Conservation (phyloP, 371 early-diverging fungal species). For the Lichtheimia ornata region DNA sequence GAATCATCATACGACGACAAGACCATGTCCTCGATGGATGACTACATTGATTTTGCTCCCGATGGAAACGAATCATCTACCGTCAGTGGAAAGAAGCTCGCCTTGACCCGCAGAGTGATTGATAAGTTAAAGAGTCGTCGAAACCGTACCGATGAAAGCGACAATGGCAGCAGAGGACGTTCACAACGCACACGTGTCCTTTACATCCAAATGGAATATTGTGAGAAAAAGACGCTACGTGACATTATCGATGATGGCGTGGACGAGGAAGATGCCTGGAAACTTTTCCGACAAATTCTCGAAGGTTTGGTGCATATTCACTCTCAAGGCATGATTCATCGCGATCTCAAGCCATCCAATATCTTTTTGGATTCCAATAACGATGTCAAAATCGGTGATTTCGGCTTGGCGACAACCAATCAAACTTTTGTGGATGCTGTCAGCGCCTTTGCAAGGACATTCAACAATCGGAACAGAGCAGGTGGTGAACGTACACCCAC, state of each 20-base stretch:
- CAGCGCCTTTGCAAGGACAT: conserved; percentile 19
- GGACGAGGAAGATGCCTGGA: conserved; percentile 68
- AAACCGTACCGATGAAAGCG: conserved; percentile 15
- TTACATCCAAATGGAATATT: conserved; percentile 98
- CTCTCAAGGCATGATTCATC: conserved; percentile 90
- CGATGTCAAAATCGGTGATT: conserved; percentile 96
- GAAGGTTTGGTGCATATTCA: conserved; percentile 89
- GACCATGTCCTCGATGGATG: conserved; percentile 18
- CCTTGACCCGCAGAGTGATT: conserved; percentile 11
- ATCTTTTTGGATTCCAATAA: conserved; percentile 89
- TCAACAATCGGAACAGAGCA: conserved; percentile 1
- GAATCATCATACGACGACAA: conserved; percentile 36
- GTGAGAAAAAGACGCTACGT: conserved; percentile 89
- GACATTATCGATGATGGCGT: conserved; percentile 86
- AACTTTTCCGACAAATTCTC: conserved; percentile 80
- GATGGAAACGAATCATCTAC: conserved; percentile 11
- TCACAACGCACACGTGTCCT: conserved; percentile 59
- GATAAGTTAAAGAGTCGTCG: conserved; percentile 11
- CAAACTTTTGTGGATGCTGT: conserved; percentile 59
- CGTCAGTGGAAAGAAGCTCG: conserved; percentile 5
- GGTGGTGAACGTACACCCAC: conserved; percentile 7
- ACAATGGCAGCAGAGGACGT: conserved; percentile 20
- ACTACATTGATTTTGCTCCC: conserved; percentile 36
- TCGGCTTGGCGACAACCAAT: conserved; percentile 90
- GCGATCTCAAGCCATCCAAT: conserved; percentile 98